Base-by-base conservation (phyloP, 805 yeast species). In the Nakazawaea peltata region DNA sequence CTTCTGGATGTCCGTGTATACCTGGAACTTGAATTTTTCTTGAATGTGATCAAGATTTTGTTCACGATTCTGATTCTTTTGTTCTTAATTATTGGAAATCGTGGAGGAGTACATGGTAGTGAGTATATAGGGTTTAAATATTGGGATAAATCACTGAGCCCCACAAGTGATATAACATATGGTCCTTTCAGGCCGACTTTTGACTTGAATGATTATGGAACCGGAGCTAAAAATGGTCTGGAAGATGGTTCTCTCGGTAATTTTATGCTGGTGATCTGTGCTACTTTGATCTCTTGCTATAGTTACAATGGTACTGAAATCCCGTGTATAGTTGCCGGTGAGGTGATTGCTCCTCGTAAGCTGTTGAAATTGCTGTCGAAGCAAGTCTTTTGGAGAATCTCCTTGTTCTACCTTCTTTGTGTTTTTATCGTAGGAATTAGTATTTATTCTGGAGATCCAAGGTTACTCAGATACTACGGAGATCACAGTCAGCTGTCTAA, bases 241-340 rank as follows among this genome's bases (percentile, higher is more conserved):
- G 71, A 70, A n/a, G n/a, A n/a, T 5, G 85, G 88, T 2, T 52
- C 63, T 19, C 49, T 54, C 32, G 92, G 90, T 0, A 52, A 82
- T 28, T 66, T 82, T 34, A 56, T 79, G 30, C 74, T 82, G 5
- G 53, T 81, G 7, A 37, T 79, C 24, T 69, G 76, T 1, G 84
- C 86, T 1, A 58, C 77, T 7, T 56, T 76, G 31, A 73, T 77
- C 15, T 77, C 87, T 0, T 65, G 85, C 0, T 84, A 79, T 53
- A 81, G 94, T 0, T 84, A 78, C 48, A 74, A 81, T 32, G 94
- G 94, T 0, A 81, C 87, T 1, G 94, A 84, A 45, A 76, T 80
- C 52, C 88, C 85, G 10, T 76, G 83, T 43, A 74, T 83, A 36
- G 90, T 92, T 2, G 86, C 90, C 5, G 83, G 88, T 53, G 95